phyloP scores from a whole-genome alignment of 345 rosid genomes.

The Melaleuca alternifolia region DNA sequence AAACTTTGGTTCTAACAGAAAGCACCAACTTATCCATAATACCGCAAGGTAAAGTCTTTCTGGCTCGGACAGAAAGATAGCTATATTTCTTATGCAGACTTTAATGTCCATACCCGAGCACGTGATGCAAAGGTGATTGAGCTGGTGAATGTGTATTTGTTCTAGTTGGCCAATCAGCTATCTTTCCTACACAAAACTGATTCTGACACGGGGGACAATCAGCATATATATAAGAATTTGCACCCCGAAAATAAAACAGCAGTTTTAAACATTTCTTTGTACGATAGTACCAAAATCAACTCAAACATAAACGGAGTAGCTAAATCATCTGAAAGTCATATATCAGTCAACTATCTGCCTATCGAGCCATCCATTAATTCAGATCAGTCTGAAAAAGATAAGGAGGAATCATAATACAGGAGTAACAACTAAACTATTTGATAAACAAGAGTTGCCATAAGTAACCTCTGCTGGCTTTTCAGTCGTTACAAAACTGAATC shows the following conservation, averaged over 20 bases:
- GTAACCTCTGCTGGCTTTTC: background rate
- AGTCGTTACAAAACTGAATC: background rate
- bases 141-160: background rate
- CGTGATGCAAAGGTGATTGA: background rate
- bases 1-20: background rate
- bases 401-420: background rate
- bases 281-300: background rate
- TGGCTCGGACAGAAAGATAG: background rate
- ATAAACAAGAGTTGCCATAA: background rate
- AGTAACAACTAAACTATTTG: background rate
- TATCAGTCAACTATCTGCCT: background rate
- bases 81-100: background rate
- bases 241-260: background rate
- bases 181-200: background rate
- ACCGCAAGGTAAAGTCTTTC: background rate
- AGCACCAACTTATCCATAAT: background rate
- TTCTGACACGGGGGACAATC: background rate
- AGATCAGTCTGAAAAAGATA: background rate
- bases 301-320: background rate
- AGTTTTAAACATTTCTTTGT: background rate
- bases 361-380: background rate
- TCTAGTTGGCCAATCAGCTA: background rate
- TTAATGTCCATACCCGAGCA: background rate
- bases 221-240: background rate
- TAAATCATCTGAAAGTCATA: background rate